A percentile compares a stretch with the other conserved stretches of the same genome.
These are phyloP conservation scores for Tephrocybe sp. DNA, from an alignment of 768 basidiomycete species.

Conservation along the genomic window DNA sequence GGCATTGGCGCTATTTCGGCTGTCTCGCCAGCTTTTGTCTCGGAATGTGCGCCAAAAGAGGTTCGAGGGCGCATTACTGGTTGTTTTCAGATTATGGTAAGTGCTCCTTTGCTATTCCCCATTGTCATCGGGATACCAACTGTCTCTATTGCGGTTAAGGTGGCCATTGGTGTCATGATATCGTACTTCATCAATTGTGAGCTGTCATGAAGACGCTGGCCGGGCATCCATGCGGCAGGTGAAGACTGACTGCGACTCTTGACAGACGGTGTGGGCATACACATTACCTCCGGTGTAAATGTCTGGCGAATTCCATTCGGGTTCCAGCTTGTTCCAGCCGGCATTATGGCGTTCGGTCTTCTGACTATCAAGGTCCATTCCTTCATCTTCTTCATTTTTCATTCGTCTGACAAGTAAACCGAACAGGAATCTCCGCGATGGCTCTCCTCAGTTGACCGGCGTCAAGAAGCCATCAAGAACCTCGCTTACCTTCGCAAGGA, in stretches of 20 bases:
- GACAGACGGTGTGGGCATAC: constrained; percentile 58
- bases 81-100: constrained; percentile 80
- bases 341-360: constrained; percentile 66
- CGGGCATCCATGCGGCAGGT: no score
- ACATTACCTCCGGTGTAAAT: constrained; percentile 41
- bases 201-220: constrained; percentile 28
- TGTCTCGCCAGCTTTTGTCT: constrained; percentile 82
- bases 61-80: constrained; percentile 86
- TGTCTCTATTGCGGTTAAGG: constrained; percentile 20
- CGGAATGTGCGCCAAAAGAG: constrained; percentile 84
- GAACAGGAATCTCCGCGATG: constrained; percentile 73
- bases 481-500: constrained; percentile 66
- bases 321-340: constrained; percentile 78
- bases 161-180: constrained; percentile 81
- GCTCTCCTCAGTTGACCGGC: constrained; percentile 62
- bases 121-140: neutral
- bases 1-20: constrained; percentile 83
- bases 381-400: constrained; percentile 5
- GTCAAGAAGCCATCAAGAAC: constrained; percentile 51
- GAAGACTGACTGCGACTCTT: neutral
- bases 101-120: neutral
- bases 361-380: constrained; percentile 58
- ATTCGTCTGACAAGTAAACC: neutral
- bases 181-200: constrained; percentile 79
- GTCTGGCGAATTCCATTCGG: constrained; percentile 77